phyloP scores from a whole-genome alignment of 345 rosid species.

The Raphanus raphanistrum region DNA sequence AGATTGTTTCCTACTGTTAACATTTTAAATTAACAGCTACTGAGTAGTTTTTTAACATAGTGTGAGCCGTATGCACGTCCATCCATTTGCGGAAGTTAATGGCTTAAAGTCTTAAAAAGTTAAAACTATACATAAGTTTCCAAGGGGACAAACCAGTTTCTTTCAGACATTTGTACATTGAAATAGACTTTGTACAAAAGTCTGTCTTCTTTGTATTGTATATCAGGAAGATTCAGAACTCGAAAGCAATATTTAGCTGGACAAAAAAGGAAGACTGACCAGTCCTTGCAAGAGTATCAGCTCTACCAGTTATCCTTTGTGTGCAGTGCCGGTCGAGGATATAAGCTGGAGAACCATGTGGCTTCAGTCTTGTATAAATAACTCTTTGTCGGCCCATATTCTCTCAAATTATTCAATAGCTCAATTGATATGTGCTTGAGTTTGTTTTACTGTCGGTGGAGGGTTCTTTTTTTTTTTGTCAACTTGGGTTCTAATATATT shows the following conservation, averaged over 20 bases:
- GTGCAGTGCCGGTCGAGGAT: neutral
- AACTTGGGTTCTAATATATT: neutral
- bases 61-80: neutral
- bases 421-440: neutral
- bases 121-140: neutral
- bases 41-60: neutral
- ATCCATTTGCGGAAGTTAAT: neutral
- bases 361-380: neutral
- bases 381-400: neutral
- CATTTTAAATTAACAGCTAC: neutral
- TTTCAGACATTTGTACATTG: neutral
- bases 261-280: constrained; percentile 74
- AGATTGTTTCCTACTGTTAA: neutral
- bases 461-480: too few relatives aligned
- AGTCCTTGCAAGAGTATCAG: constrained; percentile 60
- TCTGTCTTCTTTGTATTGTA: neutral
- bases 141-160: neutral
- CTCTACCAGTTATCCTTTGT: constrained; percentile 58
- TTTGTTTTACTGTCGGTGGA: neutral
- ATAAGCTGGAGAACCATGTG: neutral
- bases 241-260: constrained; percentile 77
- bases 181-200: neutral
- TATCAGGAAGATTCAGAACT: constrained; percentile 52
- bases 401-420: neutral
- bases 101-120: neutral